Conservation (phyloP, 2,329 filamentous ascomycete species). For the Fusarium sp. region DNA sequence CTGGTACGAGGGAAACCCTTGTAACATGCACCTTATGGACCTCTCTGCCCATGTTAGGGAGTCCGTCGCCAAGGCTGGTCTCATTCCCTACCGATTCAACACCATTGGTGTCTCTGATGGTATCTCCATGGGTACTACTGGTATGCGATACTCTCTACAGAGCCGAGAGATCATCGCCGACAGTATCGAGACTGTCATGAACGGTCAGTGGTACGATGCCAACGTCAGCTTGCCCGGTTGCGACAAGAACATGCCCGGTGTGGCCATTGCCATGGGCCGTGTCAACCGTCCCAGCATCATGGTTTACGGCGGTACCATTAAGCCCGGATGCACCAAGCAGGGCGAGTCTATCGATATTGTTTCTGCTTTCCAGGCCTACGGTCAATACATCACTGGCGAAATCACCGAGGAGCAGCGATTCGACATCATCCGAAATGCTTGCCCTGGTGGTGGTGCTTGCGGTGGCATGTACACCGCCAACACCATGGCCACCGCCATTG, state of each 20-base stretch:
- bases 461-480: constrained; percentile 95
- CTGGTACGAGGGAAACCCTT: constrained; percentile 98
- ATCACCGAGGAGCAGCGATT: constrained; percentile 92
- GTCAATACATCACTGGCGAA: constrained; percentile 90
- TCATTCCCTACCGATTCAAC: constrained; percentile 98
- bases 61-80: constrained; percentile 73
- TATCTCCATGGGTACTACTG: constrained; percentile 97
- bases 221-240: constrained; percentile 97
- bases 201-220: constrained; percentile 97
- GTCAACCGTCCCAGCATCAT: constrained; percentile 95
- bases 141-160: constrained; percentile 96
- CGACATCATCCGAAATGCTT: constrained; percentile 94
- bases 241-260: constrained; percentile 99
- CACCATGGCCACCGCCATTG: constrained; percentile 91
- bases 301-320: constrained; percentile 97
- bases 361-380: constrained; percentile 97
- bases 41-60: constrained; percentile 80
- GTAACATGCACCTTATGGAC: constrained; percentile 98
- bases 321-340: constrained; percentile 83
- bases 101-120: constrained; percentile 97
- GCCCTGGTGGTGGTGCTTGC: constrained; percentile 73
- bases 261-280: constrained; percentile 92
- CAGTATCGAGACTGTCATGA: constrained; percentile 98
- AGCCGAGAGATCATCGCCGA: constrained; percentile 97
- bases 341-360: constrained; percentile 91